Conservation (phyloP, 306 rosid genomes). For the Cicer arietinum region DNA sequence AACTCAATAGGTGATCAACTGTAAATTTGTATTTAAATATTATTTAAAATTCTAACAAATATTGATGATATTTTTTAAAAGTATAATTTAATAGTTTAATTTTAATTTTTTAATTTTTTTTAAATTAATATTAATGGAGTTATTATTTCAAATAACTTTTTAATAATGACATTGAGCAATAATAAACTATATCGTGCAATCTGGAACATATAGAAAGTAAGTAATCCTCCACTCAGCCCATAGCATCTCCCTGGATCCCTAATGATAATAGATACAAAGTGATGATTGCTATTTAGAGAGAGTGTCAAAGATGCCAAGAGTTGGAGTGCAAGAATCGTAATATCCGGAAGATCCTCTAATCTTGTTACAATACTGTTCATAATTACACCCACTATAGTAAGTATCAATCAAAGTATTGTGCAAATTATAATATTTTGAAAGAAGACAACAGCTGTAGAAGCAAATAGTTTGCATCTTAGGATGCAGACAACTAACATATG, state of each 20-base stretch:
- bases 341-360: constrained; percentile 53
- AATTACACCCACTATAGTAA: constrained; percentile 48
- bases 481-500: constrained; percentile 58
- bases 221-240: constrained; percentile 11
- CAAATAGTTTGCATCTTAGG: constrained; percentile 58
- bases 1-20: too few relatives aligned
- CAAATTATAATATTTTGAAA: constrained; percentile 25
- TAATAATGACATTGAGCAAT: too few relatives aligned
- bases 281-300: constrained; percentile 43
- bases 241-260: constrained; percentile 9
- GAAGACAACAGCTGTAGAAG: constrained; percentile 56
- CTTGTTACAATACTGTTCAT: constrained; percentile 43
- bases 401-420: too few relatives aligned
- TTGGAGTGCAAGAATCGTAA: constrained; percentile 55
- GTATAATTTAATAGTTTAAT: too few relatives aligned
- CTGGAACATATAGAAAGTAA: constrained; percentile 1
- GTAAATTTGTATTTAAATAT: too few relatives aligned
- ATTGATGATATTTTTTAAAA: too few relatives aligned
- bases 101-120: too few relatives aligned
- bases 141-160: too few relatives aligned
- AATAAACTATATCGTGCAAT: background rate
- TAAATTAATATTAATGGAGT: too few relatives aligned
- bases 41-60: too few relatives aligned
- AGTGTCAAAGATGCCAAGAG: constrained; percentile 52
- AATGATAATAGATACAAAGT: constrained; percentile 47